Conservation (phyloP, 495 filamentous ascomycete species). For the Lindgomyces ingoldianus region DNA sequence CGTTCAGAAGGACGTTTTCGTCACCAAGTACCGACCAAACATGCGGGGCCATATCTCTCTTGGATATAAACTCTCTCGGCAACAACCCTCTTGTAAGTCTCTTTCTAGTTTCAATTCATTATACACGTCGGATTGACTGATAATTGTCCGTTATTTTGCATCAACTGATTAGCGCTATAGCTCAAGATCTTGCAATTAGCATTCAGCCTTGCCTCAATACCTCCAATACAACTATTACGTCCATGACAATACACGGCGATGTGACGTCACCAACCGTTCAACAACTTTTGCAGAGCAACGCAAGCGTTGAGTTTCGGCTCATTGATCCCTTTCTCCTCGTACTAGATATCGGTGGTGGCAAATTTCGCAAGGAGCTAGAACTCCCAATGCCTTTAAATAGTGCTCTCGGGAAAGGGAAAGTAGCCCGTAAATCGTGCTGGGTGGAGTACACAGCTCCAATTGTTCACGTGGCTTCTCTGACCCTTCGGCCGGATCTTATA, state of each 20-base stretch:
- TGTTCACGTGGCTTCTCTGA: not conserved
- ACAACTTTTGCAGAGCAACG: not conserved
- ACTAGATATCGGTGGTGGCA: not conserved
- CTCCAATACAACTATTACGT: not conserved
- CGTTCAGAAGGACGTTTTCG: not conserved
- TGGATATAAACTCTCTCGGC: not conserved
- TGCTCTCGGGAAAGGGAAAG: not conserved
- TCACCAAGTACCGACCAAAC: constrained; percentile 4
- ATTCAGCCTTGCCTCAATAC: too few species aligned
- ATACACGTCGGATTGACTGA: not conserved
- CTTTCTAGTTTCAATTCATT: not conserved
- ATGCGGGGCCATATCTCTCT: not conserved
- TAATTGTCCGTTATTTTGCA: too few species aligned
- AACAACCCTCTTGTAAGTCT: not conserved
- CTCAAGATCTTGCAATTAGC: too few species aligned
- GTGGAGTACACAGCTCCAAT: constrained; percentile 4
- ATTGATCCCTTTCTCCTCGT: not conserved
- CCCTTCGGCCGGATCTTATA: not conserved
- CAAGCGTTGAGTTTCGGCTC: not conserved
- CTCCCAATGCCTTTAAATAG: constrained; percentile 1
- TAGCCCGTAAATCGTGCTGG: constrained; percentile 2
- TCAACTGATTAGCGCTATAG: too few species aligned
- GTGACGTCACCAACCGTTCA: not conserved
- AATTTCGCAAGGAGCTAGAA: not conserved
- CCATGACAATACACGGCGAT: not conserved